These are phyloP conservation scores for Chernovozyma sophiae-reginae DNA, from an alignment of 1,139 yeast species.

Conservation along the genomic window DNA sequence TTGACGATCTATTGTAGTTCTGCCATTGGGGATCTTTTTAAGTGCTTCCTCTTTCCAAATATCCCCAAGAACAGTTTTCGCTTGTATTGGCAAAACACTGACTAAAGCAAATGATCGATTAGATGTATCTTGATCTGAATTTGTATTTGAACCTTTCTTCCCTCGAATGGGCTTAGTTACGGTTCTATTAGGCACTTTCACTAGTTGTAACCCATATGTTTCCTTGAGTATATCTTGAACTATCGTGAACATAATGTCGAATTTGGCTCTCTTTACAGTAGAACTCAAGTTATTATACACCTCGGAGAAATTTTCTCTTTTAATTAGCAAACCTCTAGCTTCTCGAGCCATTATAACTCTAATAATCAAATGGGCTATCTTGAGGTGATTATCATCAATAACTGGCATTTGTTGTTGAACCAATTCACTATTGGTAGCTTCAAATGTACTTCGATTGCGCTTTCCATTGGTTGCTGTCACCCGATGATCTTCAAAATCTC, in stretches of 20 bases:
- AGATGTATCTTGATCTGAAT: not conserved
- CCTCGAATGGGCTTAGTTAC: constrained; percentile 7
- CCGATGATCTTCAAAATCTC: not conserved
- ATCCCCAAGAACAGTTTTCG: constrained; percentile 20
- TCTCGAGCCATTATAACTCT: constrained; percentile 24
- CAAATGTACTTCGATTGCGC: not conserved
- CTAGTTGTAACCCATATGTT: constrained; percentile 30
- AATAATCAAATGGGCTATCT: constrained; percentile 12
- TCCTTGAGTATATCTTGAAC: constrained; percentile 19
- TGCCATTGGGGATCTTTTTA: constrained; percentile 10
- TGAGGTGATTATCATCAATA: constrained; percentile 3
- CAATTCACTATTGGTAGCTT: not conserved
- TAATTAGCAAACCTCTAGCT: constrained; percentile 20
- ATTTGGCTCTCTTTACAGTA: constrained; percentile 12
- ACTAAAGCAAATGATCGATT: constrained; percentile 16
- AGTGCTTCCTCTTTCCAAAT: constrained; percentile 16
- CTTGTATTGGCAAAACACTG: constrained; percentile 16
- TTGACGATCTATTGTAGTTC: constrained; percentile 12
- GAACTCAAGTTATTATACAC: constrained; percentile 8
- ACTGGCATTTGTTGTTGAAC: not conserved
- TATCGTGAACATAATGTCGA: constrained; percentile 15
- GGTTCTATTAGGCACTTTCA: constrained; percentile 14
- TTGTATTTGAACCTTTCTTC: constrained; percentile 3
- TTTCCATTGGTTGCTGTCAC: not conserved
- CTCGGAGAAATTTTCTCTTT: constrained; percentile 24